Evolutionary conservation across 345 rosid genomes (phyloP), one percentile per base, ranked within the genome.

Genomic region (Barbarea vulgaris): DNA sequence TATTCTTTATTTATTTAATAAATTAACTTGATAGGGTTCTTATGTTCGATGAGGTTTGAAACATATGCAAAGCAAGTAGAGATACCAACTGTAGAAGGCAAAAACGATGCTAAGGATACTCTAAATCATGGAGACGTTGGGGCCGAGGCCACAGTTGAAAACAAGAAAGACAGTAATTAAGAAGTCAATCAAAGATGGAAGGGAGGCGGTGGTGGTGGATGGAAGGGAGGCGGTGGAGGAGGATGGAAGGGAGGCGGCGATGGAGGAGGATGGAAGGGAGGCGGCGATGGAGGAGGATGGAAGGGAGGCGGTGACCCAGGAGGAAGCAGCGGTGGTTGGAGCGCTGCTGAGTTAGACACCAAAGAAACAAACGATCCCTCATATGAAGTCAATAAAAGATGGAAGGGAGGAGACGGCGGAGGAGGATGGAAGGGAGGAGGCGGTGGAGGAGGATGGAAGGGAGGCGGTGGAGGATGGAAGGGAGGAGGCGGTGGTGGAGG

Each of bases 61-160:
- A 48, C 61, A 75, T 61, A 67, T 67, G 73, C 0, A 17, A 74
- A 47, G 4, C 24, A 66, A 65, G 72, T 57, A 9, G 67, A 55
- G 10, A 42, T 24, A 48, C 69, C 75, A 48, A 48, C 41, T 10
- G 56, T 31, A 21, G 37, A 72, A 15, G 41, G 41, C 11, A 54
- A 68, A 68, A 53, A 2, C 24, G 22, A 57, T 19, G 62, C 37
- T 13, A 37, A 60, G 48, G 48, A 37, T 60, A 39, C 7, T 60
- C 31, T 21, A 30, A 60, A 21, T 36, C 18, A 39, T 54, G 55
- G 58, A 56, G 52, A 69, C 0, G 24, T 27, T 70, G 19, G 2
- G 9, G 75, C 34, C 24, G 58, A 46, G 9, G 47, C 37, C 5
- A 8, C 13, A 2, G 50, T 10, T 34, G 24, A 37, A 21, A 46